These are phyloP conservation scores for Populus euphratica DNA, from an alignment of 345 rosid species.

Conservation along the genomic window DNA sequence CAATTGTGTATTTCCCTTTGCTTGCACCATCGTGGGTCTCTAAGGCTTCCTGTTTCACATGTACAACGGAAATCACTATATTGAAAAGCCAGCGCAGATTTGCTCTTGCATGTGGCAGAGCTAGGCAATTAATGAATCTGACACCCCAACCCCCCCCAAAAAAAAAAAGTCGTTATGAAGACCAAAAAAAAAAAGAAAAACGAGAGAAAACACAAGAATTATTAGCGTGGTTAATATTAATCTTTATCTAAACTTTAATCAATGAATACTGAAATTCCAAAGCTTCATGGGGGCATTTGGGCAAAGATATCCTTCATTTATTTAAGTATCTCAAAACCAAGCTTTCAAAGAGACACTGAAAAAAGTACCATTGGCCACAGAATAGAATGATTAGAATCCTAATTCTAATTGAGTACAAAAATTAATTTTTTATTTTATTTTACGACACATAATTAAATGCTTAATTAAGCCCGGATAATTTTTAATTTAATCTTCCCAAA, in stretches of 20 bases:
- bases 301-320: not conserved
- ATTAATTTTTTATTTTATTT: no score
- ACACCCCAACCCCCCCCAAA: not conserved
- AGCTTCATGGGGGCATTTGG: not conserved
- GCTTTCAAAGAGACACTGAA: not conserved
- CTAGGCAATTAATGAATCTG: not conserved
- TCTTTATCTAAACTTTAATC: not conserved
- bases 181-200: no score
- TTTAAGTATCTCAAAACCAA: not conserved
- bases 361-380: not conserved
- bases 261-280: not conserved
- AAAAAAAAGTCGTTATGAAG: no score
- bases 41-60: conserved; percentile 61
- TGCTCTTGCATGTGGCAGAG: not conserved
- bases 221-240: not conserved
- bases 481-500: no score
- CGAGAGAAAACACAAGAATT: no score
- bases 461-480: not conserved
- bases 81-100: not conserved
- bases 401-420: not conserved
- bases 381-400: not conserved
- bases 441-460: not conserved
- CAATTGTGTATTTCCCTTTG: conserved; percentile 97
- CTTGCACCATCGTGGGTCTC: conserved; percentile 96
- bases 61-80: not conserved